Conservation (phyloP, 306 rosid genomes). For the Corylus americana region DNA sequence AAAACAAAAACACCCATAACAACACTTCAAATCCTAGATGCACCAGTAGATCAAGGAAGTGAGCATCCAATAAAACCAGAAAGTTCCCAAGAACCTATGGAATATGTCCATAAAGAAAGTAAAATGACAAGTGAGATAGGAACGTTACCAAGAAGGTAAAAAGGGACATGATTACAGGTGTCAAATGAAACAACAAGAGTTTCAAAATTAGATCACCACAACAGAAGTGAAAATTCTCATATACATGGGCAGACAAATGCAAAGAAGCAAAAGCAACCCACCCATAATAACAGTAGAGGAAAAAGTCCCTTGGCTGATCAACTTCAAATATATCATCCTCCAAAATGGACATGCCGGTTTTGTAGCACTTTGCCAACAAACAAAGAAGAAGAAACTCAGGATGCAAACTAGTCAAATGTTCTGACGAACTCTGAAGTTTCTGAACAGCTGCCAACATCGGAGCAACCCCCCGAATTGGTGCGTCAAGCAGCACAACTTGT, state of each 20-base stretch:
- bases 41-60: background rate
- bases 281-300: conserved; percentile 96
- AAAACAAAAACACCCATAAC: too few relatives aligned
- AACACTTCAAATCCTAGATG: background rate
- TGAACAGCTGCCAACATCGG: conserved; percentile 71
- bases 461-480: conserved; percentile 86
- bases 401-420: conserved; percentile 78
- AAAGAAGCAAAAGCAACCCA: conserved; percentile 33
- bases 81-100: background rate
- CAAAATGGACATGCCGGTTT: conserved; percentile 75
- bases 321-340: conserved; percentile 73
- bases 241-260: conserved; percentile 8
- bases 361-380: conserved; percentile 79
- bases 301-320: conserved; percentile 87
- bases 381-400: conserved; percentile 88
- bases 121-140: background rate
- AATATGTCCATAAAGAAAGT: background rate
- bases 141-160: background rate
- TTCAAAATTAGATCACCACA: background rate
- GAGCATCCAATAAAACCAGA: background rate
- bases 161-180: background rate
- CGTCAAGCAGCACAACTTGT: conserved; percentile 63
- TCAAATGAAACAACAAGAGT: background rate
- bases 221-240: background rate
- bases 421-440: conserved; percentile 69